phyloP scores from a whole-genome alignment of 2,329 filamentous ascomycete species.

The Allantophomopsis cytisporea region DNA sequence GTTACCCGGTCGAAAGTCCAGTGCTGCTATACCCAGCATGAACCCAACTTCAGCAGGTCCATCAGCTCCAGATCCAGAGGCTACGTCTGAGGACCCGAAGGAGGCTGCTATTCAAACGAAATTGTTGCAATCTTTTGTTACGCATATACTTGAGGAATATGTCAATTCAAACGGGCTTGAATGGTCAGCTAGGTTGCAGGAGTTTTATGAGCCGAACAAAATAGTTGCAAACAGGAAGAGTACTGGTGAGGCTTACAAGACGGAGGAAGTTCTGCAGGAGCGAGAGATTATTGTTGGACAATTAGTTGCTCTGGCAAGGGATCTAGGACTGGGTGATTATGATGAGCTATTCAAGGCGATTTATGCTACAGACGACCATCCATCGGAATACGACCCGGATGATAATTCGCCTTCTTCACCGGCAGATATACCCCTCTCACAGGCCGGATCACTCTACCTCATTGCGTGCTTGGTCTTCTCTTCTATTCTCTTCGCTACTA shows the following conservation, averaged over 20 bases:
- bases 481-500: slow-evolving; percentile 43
- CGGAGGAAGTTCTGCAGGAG: slow-evolving; percentile 45
- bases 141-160: slow-evolving; percentile 63
- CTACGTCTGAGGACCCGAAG: slow-evolving; percentile 34
- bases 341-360: slow-evolving; percentile 31
- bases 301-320: slow-evolving; percentile 44
- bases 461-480: slow-evolving; percentile 50
- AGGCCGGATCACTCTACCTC: slow-evolving; percentile 43
- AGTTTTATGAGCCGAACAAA: slow-evolving; percentile 52
- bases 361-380: slow-evolving; percentile 25
- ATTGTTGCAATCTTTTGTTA: slow-evolving; percentile 65
- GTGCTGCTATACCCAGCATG: slow-evolving; percentile 36
- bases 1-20: slow-evolving; percentile 44
- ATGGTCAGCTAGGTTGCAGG: slow-evolving; percentile 52
- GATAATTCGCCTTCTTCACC: slow-evolving; percentile 31
- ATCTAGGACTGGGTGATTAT: slow-evolving; percentile 36
- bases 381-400: slow-evolving; percentile 21
- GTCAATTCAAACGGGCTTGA: slow-evolving; percentile 45
- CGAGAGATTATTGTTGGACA: slow-evolving; percentile 59
- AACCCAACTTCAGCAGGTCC: slow-evolving; percentile 36
- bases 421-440: slow-evolving; percentile 41
- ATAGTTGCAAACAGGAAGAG: slow-evolving; percentile 48
- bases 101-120: slow-evolving; percentile 49
- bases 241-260: slow-evolving; percentile 48
- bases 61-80: slow-evolving; percentile 51